Conservation (phyloP, 495 filamentous ascomycete species). For the Pseudevernia furfuracea region DNA sequence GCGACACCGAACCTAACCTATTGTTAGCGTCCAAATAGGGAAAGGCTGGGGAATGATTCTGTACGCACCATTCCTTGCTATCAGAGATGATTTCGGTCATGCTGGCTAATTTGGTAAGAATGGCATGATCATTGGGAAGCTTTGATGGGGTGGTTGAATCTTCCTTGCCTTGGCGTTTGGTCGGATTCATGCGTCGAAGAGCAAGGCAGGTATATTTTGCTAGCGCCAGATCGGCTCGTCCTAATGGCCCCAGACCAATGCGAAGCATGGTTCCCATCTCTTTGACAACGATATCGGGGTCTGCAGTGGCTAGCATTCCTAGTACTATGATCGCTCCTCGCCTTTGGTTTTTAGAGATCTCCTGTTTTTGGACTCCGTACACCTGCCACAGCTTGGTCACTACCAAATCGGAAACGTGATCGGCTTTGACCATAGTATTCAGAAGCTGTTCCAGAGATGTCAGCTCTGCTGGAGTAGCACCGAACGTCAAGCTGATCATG, state of each 20-base stretch:
- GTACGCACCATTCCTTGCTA: conserved; percentile 80
- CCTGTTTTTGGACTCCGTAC: conserved; percentile 85
- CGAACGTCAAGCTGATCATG: conserved; percentile 98
- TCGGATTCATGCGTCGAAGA: conserved; percentile 79
- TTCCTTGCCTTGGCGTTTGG: conserved; percentile 68
- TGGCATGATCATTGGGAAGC: conserved; percentile 84
- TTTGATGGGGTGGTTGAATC: conserved; percentile 59
- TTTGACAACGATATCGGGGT: conserved; percentile 82
- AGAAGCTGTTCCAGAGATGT: conserved; percentile 92
- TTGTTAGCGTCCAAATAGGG: neutral
- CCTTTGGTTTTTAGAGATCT: conserved; percentile 87
- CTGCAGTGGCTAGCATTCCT: conserved; percentile 91
- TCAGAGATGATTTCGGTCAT: conserved; percentile 77
- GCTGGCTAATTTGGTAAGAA: conserved; percentile 68
- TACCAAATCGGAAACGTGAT: conserved; percentile 76
- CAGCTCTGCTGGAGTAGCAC: conserved; percentile 84
- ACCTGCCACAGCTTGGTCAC: conserved; percentile 94
- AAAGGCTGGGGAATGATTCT: neutral
- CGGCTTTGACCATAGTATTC: conserved; percentile 94
- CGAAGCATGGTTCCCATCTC: conserved; percentile 91
- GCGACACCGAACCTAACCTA: conserved; percentile 63
- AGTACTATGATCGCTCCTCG: conserved; percentile 92
- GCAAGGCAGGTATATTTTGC: conserved; percentile 95
- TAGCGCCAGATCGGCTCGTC: conserved; percentile 73
- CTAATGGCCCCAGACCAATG: conserved; percentile 76